phyloP scores from a whole-genome alignment of 129 eudicot genomes.

The Apium graveolens region DNA sequence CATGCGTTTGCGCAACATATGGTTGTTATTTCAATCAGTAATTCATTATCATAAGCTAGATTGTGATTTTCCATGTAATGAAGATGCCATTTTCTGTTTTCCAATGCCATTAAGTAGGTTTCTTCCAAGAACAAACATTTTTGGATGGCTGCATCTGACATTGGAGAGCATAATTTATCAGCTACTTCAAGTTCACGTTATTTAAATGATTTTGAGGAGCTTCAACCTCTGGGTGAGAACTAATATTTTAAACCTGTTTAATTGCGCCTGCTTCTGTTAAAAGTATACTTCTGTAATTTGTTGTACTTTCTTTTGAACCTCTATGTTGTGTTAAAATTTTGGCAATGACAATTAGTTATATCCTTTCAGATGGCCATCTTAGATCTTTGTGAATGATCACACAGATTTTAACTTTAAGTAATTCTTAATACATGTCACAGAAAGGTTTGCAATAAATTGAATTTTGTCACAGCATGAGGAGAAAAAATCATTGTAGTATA shows the following conservation, averaged over 20 bases:
- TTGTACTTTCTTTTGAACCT: neutral
- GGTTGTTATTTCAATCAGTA: constrained; percentile 32
- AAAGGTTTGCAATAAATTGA: neutral
- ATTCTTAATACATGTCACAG: neutral
- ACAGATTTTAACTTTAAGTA: neutral
- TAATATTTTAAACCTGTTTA: too few species aligned
- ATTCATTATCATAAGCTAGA: neutral
- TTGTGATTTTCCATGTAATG: constrained; percentile 7
- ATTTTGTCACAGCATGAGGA: neutral
- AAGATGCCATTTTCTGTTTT: constrained; percentile 6
- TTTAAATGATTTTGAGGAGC: constrained; percentile 91
- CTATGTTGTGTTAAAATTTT: neutral
- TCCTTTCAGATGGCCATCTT: neutral
- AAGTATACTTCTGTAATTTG: neutral
- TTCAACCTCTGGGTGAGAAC: constrained; percentile 65
- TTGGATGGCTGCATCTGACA: constrained; percentile 71
- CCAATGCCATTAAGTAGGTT: constrained; percentile 29
- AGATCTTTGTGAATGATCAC: neutral
- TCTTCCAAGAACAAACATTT: constrained; percentile 61
- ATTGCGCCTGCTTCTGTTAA: too few species aligned
- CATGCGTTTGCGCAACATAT: constrained; percentile 58
- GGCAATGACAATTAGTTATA: neutral
- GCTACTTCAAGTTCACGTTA: constrained; percentile 67
- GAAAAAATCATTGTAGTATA: neutral
- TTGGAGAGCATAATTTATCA: constrained; percentile 43